These are phyloP conservation scores for Cairneyella variabilis DNA, from an alignment of 495 filamentous ascomycete species.

Conservation along the genomic window DNA sequence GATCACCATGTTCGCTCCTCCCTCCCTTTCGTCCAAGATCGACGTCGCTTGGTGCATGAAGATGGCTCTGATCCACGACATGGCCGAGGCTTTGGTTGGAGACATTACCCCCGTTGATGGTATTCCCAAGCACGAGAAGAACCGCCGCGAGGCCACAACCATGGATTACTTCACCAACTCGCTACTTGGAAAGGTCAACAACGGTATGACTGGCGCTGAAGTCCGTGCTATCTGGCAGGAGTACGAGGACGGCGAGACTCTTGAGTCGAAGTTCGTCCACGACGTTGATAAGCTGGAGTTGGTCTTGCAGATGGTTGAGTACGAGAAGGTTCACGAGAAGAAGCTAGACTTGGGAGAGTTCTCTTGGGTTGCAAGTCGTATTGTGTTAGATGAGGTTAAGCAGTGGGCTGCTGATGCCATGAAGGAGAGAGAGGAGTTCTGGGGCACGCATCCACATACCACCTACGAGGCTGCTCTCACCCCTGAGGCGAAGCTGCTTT, in stretches of 20 bases:
- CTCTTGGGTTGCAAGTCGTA: slow-evolving; percentile 62
- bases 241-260: slow-evolving; percentile 82
- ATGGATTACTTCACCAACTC: slow-evolving; percentile 81
- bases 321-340: slow-evolving; percentile 63
- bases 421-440: slow-evolving; percentile 70
- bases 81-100: slow-evolving; percentile 92
- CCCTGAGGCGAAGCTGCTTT: slow-evolving; percentile 4
- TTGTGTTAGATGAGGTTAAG: slow-evolving; percentile 72
- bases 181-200: slow-evolving; percentile 70
- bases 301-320: slow-evolving; percentile 92
- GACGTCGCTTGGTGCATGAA: slow-evolving; percentile 81
- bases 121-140: slow-evolving; percentile 72
- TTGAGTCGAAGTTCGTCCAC: slow-evolving; percentile 85
- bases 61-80: slow-evolving; percentile 94
- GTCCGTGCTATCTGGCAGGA: slow-evolving; percentile 84
- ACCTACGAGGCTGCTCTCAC: slow-evolving; percentile 1
- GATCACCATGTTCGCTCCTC: slow-evolving; percentile 89
- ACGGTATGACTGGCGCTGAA: slow-evolving; percentile 59
- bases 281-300: slow-evolving; percentile 97
- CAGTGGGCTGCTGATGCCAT: slow-evolving; percentile 75
- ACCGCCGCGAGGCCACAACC: slow-evolving; percentile 73
- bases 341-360: slow-evolving; percentile 81
- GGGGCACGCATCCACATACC: slow-evolving; percentile 36
- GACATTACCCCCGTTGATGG: slow-evolving; percentile 92
- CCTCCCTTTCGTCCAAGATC: slow-evolving; percentile 61